A percentile compares a stretch with the other conserved stretches of the same genome.
Conservation (phyloP, 352 stramenopile species). For the Saprolegnia diclina region DNA sequence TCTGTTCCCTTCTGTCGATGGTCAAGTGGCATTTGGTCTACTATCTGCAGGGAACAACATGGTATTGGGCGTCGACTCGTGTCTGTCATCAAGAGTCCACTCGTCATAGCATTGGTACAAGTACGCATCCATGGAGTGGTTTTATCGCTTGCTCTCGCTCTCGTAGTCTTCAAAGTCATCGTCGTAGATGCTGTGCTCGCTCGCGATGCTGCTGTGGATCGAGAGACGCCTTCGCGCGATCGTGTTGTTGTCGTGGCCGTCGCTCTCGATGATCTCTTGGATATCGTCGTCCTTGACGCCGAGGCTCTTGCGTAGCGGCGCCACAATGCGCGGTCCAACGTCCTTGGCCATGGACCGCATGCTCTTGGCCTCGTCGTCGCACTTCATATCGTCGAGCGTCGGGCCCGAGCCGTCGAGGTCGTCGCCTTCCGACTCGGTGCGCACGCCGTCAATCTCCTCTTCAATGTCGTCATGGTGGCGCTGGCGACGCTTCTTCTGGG, state of each 20-base stretch:
- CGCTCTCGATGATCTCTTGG: conserved; percentile 73
- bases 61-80: too few species aligned
- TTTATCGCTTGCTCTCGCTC: conserved; percentile 26
- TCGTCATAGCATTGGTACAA: too few species aligned
- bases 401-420: conserved; percentile 22
- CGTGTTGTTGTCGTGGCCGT: conserved; percentile 29
- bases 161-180: conserved; percentile 75
- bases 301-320: background rate
- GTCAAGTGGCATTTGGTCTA: too few species aligned
- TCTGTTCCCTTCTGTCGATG: too few species aligned
- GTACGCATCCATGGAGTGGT: background rate
- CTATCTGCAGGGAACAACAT: too few species aligned
- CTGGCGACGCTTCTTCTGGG: conserved; percentile 7
- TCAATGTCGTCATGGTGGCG: conserved; percentile 63
- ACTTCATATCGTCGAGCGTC: conserved; percentile 13
- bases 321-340: background rate
- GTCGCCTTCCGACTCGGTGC: conserved; percentile 9
- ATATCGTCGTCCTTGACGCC: conserved; percentile 53
- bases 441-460: conserved; percentile 50
- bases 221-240: conserved; percentile 11
- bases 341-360: conserved; percentile 11
- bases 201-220: conserved; percentile 27
- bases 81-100: background rate
- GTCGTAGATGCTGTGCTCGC: conserved; percentile 64
- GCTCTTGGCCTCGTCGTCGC: conserved; percentile 7